Evolutionary conservation across 169 alveolate genomes (phyloP).

Genomic region (Babesia sp.): DNA sequence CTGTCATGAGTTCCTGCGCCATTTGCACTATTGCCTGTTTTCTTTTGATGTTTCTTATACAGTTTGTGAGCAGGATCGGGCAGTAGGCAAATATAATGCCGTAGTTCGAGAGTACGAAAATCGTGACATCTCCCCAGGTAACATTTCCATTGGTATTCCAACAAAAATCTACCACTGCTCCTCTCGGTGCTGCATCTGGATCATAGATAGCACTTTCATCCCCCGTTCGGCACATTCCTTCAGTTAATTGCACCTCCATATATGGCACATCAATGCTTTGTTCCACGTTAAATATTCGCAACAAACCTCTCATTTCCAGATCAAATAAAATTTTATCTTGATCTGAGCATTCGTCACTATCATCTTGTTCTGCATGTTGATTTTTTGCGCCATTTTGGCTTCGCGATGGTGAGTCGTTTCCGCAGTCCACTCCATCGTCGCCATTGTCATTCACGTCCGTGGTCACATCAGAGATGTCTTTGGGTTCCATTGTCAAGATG

Average conservation of each 20-base stretch:
- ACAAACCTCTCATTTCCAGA: slow-evolving; percentile 6
- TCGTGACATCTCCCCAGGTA: slow-evolving; percentile 27
- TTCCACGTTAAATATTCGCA: slow-evolving; percentile 54
- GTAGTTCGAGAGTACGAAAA: slow-evolving; percentile 47
- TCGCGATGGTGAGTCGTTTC: not conserved
- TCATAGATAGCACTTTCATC: not conserved
- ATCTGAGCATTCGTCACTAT: not conserved
- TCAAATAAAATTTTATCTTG: not conserved
- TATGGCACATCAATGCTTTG: slow-evolving; percentile 40
- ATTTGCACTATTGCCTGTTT: not conserved
- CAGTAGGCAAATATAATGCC: slow-evolving; percentile 57
- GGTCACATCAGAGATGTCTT: not conserved
- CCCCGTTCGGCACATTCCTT: slow-evolving; percentile 52
- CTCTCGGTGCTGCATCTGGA: slow-evolving; percentile 16
- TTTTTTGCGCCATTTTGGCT: not conserved
- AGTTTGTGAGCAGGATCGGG: slow-evolving; percentile 35
- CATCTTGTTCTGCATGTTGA: not conserved
- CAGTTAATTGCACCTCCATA: slow-evolving; percentile 20
- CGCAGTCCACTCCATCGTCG: not conserved
- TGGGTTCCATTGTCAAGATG: slow-evolving; percentile 38
- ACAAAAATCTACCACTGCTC: slow-evolving; percentile 48
- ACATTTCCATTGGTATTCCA: slow-evolving; percentile 24
- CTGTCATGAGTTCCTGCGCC: slow-evolving; percentile 10
- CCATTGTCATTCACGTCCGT: not conserved
- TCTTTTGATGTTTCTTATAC: slow-evolving; percentile 10